Evolutionary conservation across 345 rosid species (phyloP).

Genomic region (Conringia planisiliqua): DNA sequence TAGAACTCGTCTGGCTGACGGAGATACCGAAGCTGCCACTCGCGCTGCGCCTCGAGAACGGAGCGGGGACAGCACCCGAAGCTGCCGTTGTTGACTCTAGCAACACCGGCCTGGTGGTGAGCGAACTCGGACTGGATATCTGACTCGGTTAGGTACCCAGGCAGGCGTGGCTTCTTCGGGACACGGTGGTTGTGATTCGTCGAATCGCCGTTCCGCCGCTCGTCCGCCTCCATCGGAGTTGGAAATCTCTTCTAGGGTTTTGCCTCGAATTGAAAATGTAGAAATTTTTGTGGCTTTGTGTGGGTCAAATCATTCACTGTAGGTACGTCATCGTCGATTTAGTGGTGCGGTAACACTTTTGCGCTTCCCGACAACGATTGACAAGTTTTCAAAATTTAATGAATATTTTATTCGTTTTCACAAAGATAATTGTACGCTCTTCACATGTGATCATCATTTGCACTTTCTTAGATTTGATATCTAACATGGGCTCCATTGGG

Average conservation of each 20-base stretch:
- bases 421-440: not conserved
- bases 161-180: conserved; percentile 46
- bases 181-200: conserved; percentile 25
- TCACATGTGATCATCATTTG: too few relatives aligned
- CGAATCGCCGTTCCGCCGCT: conserved; percentile 49
- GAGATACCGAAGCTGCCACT: conserved; percentile 65
- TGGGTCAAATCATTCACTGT: conserved; percentile 17
- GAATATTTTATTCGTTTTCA: not conserved
- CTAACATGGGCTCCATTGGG: conserved; percentile 5
- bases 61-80: conserved; percentile 77
- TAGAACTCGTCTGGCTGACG: conserved; percentile 76
- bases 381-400: conserved; percentile 7
- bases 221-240: conserved; percentile 37
- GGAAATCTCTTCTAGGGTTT: conserved; percentile 27
- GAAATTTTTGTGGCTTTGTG: not conserved
- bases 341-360: conserved; percentile 25
- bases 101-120: conserved; percentile 57
- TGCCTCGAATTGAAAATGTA: not conserved
- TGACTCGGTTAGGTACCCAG: conserved; percentile 33
- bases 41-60: conserved; percentile 50
- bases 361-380: conserved; percentile 16
- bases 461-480: not conserved
- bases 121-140: conserved; percentile 65
- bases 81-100: conserved; percentile 80
- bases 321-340: conserved; percentile 12